Conservation (phyloP, 345 rosid species). For the Eutrema yunnanense region DNA sequence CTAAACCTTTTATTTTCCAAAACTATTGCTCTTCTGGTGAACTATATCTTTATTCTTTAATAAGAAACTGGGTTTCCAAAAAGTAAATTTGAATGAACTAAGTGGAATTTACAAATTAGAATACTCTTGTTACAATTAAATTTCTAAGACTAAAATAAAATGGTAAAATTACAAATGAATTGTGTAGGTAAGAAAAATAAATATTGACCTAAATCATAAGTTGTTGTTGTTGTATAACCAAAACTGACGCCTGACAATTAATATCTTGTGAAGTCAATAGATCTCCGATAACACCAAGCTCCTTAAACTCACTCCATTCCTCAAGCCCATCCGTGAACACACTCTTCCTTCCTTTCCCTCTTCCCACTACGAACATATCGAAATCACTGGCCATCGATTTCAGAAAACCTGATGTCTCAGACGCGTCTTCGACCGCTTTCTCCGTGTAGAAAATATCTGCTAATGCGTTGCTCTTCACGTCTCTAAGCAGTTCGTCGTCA, state of each 20-base stretch:
- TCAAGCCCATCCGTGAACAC: conserved; percentile 28
- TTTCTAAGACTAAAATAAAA: neutral
- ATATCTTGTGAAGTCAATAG: conserved; percentile 19
- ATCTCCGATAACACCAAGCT: conserved; percentile 36
- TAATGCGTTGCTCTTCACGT: neutral
- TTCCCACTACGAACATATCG: conserved; percentile 34
- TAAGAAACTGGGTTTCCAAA: neutral
- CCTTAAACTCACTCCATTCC: conserved; percentile 33
- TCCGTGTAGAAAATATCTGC: conserved; percentile 11
- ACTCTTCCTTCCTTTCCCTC: conserved; percentile 23
- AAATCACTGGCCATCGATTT: conserved; percentile 12
- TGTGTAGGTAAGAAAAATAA: neutral
- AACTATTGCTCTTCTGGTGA: neutral
- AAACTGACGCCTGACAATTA: conserved; percentile 19
- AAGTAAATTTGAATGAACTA: neutral
- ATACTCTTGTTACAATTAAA: neutral
- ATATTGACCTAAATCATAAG: conserved; percentile 14
- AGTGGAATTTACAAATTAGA: neutral
- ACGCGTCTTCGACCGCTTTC: conserved; percentile 14
- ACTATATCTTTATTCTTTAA: neutral
- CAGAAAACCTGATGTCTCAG: conserved; percentile 24
- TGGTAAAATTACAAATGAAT: neutral
- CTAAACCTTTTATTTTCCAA: neutral
- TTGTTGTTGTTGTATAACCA: conserved; percentile 31
- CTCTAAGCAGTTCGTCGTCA: conserved; percentile 22